Evolutionary conservation across 495 filamentous ascomycete genomes (phyloP), one percentile per base, ranked within the genome.

Genomic region (Hypoxylon lenormandii): DNA sequence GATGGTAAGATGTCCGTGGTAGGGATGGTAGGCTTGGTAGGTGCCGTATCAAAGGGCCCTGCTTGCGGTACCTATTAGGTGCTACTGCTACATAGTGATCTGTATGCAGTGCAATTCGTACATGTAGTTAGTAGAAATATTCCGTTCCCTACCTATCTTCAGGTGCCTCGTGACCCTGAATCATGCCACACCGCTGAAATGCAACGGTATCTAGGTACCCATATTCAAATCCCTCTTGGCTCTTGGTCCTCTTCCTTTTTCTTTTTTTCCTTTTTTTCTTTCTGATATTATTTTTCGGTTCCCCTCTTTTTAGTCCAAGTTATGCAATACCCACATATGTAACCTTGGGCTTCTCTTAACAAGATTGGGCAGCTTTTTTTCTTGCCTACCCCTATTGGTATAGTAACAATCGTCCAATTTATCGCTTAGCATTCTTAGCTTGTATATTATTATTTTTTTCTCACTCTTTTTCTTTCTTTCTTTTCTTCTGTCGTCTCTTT

Each of bases 201-300:
- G 68, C 57, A 66, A 71, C 68, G 62, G 68, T 71, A 71, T 71
- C 62, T 71, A 71, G 68, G 68, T 71, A 71, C 68, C 68, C 68
- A 71, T 63, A 22, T 56, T 66, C 45, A 23, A 59, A 49, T 57
- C 45, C 38, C 46, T 60, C 52, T 57, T 65, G 64, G 54, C 43
- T 15, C 19, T 2, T 21, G 19, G 12, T 57, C 52, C 50, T 60
- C 47, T 50, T 28, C 47, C 47, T 56, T 49, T 56, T 6, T 40
- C 23, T 54, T 28, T 15, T 55, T 5, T 19, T 40, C 18, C 19
- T 42, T 21, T 52, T 53, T 60, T 58, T 40, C 57, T 43, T 49
- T 13, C 15, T 36, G 7, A 2, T 11, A 10, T 4, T 52, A 16
- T 43, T 13, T 33, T 55, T 30, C 19, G 46, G 40, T 64, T 59